Evolutionary conservation across 2,329 filamentous ascomycete genomes (phyloP), one percentile per base, ranked within the genome.

Genomic region (Zasmidium citrigriseum): DNA sequence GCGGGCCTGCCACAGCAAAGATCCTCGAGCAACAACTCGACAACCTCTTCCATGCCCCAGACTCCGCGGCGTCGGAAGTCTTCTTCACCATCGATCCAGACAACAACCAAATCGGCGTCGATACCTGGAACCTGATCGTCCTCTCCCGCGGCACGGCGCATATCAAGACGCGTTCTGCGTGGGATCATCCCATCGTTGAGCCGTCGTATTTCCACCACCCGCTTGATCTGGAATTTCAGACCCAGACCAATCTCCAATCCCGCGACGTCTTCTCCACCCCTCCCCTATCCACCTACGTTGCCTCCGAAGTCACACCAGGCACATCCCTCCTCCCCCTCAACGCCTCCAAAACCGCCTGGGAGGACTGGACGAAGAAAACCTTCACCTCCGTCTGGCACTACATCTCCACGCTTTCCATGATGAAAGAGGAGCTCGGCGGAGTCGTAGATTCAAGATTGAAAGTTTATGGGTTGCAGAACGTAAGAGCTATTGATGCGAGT

Each of bases 171-270:
- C 60, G 60, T 54, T 54, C 50, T 18, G 71, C 73, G 2, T 67
- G 71, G 20, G 58, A 73, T 34, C 61, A 70, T 5, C 78, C 79
- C 0, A 52, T 44, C 16, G 76, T 80, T 62, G 68, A 80, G 55
- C 76, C 77, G 1, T 74, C 74, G 51, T 78, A 76, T 63, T 74
- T 78, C 62, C 71, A 74, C 52, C 68, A 78, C 10, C 71, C 74
- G 2, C 73, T 74, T 27, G 77, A 80, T 54, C 58, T 67, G 1
- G 58, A 63, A 4, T 63, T 75, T 7, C 75, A 77, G 59, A 66
- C 72, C 2, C 71, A 68, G 2, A 66, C 67, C 2, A 72, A 73
- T 21, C 65, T 72, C 51, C 72, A 67, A 21, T 62, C 71, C 3
- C 71, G 73, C 5, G 59, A 72, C 23, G 65, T 73, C 25, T 69